A percentile compares a stretch with the other conserved stretches of the same genome.
Evolutionary conservation across 352 stramenopile genomes (phyloP).

Genomic region (Globisporangium abappressorium): DNA sequence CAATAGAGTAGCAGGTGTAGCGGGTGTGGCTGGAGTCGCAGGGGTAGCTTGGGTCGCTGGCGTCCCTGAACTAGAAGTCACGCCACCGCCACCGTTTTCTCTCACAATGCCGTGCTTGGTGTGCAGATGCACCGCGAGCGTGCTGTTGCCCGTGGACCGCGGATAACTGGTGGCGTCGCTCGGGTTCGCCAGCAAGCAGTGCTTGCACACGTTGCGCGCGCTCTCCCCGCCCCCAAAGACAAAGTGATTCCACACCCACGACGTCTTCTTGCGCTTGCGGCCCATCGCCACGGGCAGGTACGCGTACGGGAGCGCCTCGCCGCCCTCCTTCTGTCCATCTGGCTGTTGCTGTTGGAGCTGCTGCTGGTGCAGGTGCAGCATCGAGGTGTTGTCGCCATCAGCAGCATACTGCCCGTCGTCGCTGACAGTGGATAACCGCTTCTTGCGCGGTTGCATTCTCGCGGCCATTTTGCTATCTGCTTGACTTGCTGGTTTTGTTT

Average conservation of each 20-base stretch:
- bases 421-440: not conserved
- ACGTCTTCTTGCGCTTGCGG: conserved; percentile 19
- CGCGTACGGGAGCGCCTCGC: conserved; percentile 4
- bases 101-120: conserved; percentile 16
- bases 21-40: not conserved
- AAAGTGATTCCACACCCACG: conserved; percentile 19
- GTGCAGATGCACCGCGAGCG: conserved; percentile 13
- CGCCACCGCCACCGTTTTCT: not conserved
- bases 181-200: conserved; percentile 1
- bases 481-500: not conserved
- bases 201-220: conserved; percentile 10
- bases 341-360: not conserved
- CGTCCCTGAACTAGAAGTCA: not conserved
- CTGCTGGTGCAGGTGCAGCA: not conserved
- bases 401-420: not conserved
- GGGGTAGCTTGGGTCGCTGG: not conserved
- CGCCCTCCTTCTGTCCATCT: too few species aligned
- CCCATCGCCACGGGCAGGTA: conserved; percentile 1
- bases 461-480: not conserved
- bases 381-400: not conserved
- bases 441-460: conserved; percentile 2
- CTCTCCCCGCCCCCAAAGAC: not conserved
- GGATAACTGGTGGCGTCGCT: conserved; percentile 11
- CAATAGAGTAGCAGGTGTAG: not conserved
- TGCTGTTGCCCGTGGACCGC: conserved; percentile 8